phyloP scores from a whole-genome alignment of 306 rosid genomes.

The Vigna mungo region DNA sequence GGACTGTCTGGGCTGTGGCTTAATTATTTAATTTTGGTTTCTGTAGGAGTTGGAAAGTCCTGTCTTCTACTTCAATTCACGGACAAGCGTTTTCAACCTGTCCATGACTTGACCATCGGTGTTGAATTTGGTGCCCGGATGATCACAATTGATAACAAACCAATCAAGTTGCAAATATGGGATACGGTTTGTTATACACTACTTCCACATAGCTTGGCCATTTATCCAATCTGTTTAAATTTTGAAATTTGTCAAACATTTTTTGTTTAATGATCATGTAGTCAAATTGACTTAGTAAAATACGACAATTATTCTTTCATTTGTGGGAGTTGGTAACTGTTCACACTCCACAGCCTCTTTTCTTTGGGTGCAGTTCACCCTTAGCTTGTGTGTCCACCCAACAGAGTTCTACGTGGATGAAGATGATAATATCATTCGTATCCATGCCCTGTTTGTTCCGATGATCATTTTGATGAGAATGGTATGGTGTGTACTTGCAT shows the following conservation, averaged over 20 bases:
- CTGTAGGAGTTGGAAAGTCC: slow-evolving; percentile 93
- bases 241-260: background rate
- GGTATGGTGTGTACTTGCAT: background rate
- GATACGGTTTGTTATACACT: slow-evolving; percentile 74
- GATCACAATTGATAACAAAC: slow-evolving; percentile 91
- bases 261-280: background rate
- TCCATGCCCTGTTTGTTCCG: background rate
- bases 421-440: slow-evolving; percentile 18
- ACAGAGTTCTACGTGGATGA: background rate
- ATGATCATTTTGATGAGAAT: background rate
- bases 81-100: slow-evolving; percentile 97
- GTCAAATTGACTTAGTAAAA: background rate
- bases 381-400: background rate
- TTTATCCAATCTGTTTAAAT: slow-evolving; percentile 4
- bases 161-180: slow-evolving; percentile 98
- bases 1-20: background rate
- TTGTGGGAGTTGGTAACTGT: slow-evolving; percentile 12
- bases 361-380: slow-evolving; percentile 27
- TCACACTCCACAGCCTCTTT: too few species aligned
- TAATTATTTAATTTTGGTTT: background rate
- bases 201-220: slow-evolving; percentile 18
- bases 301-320: background rate
- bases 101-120: slow-evolving; percentile 96
- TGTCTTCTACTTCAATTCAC: slow-evolving; percentile 98
- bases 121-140: slow-evolving; percentile 98